Evolutionary conservation across 768 basidiomycete species (phyloP), one percentile per base, ranked within the genome.

Genomic region (Russula dissimulans): DNA sequence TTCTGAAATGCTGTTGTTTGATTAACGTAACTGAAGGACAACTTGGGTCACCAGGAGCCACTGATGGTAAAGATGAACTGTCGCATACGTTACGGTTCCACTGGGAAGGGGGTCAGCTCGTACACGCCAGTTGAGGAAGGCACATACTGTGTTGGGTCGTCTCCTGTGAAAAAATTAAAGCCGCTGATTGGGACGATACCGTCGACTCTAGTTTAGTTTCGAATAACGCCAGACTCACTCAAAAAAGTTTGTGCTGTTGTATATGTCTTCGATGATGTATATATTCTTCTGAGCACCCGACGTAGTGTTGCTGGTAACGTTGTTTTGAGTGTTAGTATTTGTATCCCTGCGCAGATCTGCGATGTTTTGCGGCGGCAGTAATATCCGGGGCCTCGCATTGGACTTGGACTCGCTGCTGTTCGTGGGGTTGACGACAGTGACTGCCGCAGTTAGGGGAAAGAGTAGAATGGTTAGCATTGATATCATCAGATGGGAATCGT

Each of bases 31-130:
- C 88, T 90, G 64, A 42, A 14, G 50, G 32, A 46, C 26, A 29
- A 45, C 51, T 69, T 31, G 26, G 26, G 43, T 52, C 12, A 60
- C 46, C 11, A 18, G 45, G 32, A 17, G 12, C 14, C 46, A 18
- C 15, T 4, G 11, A 18, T 3, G 17, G n/a, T 10, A 38, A 42
- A 54, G 22, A 45, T 10, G 47, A 31, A 38, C 41, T 7, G 11
- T 34, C n/a, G 74, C 83, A 64, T 72, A 90, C 87, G 76, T 81
- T 57, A 91, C 88, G 55, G 78, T 76, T 48, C 89, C 89, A 67
- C 89, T 91, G 66, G 34, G 59, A 60, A 46, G 43, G 56, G 12
- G 11, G 46, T 64, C 22, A 65, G 54, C 11, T 41, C 26, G 38
- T n/a, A 32, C 9, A 48, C 22, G 45, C 1, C 3, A 29, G 22